A percentile compares a stretch with the other conserved stretches of the same genome.
phyloP scores from a whole-genome alignment of 1,284 basidiomycete species.

The Amylostereum chailletii region DNA sequence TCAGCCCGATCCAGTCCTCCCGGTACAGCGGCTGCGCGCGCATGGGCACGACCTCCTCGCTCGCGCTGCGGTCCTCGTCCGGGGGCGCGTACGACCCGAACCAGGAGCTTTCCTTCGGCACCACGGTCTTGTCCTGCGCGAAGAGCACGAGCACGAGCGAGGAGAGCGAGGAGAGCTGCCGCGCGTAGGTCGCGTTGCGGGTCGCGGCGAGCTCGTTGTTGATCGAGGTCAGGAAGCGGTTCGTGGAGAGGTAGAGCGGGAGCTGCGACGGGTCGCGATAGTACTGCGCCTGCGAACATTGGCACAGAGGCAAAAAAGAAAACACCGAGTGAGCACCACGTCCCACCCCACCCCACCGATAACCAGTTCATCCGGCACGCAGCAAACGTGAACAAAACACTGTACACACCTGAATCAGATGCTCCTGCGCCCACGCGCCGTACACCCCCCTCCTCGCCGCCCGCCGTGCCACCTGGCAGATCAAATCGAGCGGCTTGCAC shows the following conservation, averaged over 20 bases:
- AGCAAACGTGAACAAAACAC: not conserved
- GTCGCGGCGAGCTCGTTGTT: slow-evolving; percentile 58
- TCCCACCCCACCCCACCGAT: too few species aligned
- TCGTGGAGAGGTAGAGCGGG: slow-evolving; percentile 60
- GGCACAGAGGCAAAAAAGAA: not conserved
- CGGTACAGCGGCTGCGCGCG: slow-evolving; percentile 68
- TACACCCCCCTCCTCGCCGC: slow-evolving; percentile 75
- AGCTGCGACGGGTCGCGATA: slow-evolving; percentile 81
- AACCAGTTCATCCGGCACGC: too few species aligned
- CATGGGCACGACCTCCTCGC: slow-evolving; percentile 61
- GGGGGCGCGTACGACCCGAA: slow-evolving; percentile 60
- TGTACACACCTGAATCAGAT: slow-evolving; percentile 63
- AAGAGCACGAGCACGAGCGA: slow-evolving; percentile 63
- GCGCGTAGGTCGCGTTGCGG: slow-evolving; percentile 53
- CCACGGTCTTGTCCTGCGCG: slow-evolving; percentile 64
- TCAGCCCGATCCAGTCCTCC: slow-evolving; percentile 87
- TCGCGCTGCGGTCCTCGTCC: slow-evolving; percentile 25
- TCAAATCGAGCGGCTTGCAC: slow-evolving; percentile 62
- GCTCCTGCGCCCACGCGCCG: slow-evolving; percentile 71
- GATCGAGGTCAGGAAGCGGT: slow-evolving; percentile 65
- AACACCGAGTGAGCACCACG: too few species aligned
- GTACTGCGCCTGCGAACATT: slow-evolving; percentile 71
- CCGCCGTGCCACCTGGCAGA: slow-evolving; percentile 73
- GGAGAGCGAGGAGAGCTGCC: slow-evolving; percentile 49
- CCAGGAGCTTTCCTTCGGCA: slow-evolving; percentile 81